Conservation (phyloP, 1,284 basidiomycete species). For the Tilletia horrida region DNA sequence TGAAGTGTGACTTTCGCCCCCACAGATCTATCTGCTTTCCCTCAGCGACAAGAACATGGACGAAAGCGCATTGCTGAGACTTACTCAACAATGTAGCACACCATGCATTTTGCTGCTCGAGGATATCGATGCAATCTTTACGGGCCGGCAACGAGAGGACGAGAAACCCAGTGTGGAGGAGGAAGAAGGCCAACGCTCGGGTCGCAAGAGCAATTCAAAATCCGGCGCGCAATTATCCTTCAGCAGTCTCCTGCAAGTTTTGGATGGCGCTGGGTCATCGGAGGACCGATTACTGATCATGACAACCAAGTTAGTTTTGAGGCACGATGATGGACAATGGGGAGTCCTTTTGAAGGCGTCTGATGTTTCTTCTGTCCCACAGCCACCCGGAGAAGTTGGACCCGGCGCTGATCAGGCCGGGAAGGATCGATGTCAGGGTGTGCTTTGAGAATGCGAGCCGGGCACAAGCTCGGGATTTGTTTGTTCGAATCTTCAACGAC, state of each 20-base stretch:
- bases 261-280: constrained; percentile 2
- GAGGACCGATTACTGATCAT: constrained; percentile 16
- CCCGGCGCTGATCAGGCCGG: constrained; percentile 7
- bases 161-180: background rate
- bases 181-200: background rate
- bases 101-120: constrained; percentile 5
- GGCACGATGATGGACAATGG: no score
- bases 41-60: constrained; percentile 10
- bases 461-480: constrained; percentile 5
- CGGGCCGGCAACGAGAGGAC: background rate
- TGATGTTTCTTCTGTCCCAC: background rate
- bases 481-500: constrained; percentile 13
- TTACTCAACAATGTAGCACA: constrained; percentile 1
- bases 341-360: no score
- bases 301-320: constrained; percentile 16
- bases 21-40: constrained; percentile 4
- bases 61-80: constrained; percentile 8
- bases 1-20: background rate
- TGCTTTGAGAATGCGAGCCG: constrained; percentile 13
- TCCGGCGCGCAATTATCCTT: background rate
- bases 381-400: constrained; percentile 12
- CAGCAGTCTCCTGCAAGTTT: constrained; percentile 13
- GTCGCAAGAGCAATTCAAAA: background rate
- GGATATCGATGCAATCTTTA: constrained; percentile 3
- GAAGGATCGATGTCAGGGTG: constrained; percentile 11